A percentile compares a stretch with the other conserved stretches of the same genome.
phyloP scores from a whole-genome alignment of 345 rosid genomes.

The Bretschneidera sinensis region DNA sequence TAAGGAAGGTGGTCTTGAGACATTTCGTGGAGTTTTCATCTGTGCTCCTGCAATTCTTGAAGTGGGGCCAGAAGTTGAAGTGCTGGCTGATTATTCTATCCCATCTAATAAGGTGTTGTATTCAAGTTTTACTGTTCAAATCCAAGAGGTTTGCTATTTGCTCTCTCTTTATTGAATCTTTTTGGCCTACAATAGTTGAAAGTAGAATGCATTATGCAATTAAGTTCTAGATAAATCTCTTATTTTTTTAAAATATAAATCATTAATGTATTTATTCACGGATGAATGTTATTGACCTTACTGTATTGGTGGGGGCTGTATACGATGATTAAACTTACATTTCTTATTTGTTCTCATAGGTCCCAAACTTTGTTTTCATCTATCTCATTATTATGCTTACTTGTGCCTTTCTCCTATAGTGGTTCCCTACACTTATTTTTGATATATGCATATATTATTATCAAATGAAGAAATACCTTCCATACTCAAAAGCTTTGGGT shows the following conservation, averaged over 20 bases:
- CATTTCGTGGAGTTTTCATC: constrained; percentile 83
- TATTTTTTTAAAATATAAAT: no score
- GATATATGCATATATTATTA: no score
- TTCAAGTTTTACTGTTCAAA: constrained; percentile 72
- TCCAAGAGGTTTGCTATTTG: constrained; percentile 58
- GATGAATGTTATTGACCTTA: neutral
- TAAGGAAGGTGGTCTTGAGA: constrained; percentile 83
- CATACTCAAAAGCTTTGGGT: no score
- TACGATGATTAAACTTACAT: neutral
- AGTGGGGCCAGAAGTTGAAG: constrained; percentile 79
- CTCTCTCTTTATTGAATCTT: neutral
- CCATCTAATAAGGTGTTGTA: constrained; percentile 58
- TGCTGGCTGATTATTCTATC: constrained; percentile 70
- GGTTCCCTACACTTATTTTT: no score
- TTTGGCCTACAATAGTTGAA: neutral
- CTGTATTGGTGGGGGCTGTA: neutral
- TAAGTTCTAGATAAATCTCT: no score
- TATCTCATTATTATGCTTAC: neutral
- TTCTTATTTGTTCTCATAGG: neutral
- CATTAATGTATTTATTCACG: neutral
- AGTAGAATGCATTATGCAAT: neutral
- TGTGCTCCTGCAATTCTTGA: constrained; percentile 95
- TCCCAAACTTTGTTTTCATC: neutral
- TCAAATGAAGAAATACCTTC: neutral
- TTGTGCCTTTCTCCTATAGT: neutral